Base-by-base conservation (phyloP, 352 stramenopile genomes). In the Phytophthora chlamydospora region DNA sequence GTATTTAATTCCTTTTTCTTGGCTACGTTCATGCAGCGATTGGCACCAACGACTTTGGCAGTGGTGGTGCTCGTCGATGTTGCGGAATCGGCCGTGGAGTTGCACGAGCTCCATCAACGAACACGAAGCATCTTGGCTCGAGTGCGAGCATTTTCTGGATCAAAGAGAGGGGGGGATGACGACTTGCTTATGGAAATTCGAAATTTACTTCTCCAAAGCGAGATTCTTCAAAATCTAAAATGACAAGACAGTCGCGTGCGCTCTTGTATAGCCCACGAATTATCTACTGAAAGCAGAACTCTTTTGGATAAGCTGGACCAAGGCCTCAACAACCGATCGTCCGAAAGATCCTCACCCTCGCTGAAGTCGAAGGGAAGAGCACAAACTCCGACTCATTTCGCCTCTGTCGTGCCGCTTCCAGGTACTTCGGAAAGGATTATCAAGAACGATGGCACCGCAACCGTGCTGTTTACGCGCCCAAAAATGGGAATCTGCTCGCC, bases 1-100 rank as follows among this genome's bases (percentile, higher is more conserved):
- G 7, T 52, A 16, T 41, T 52, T 19, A 17, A 41, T 13, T 36
- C 45, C 1, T 52, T 52, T 42, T 52, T 41, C 41, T 16, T 47
- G 19, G 21, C 41, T 47, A 47, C 41, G 9, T 47, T 47, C 6
- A 47, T 47, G 41, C 41, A 47, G 17, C 17, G 19, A 7, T 34
- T 47, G 24, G 17, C 17, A 6, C 16, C 45, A 16, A 52, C 16
- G 5, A 52, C 45, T 24, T 33, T 52, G 11, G 16, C 16, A 5
- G 45, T 24, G 10, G 45, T 52, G 8, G 41, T 52, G 16, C 0
- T 52, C 2, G n/a, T 41, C 3, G 41, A 47, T 10, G 21, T 47
- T n/a, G 41, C 41, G 8, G 45, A 52, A 5, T 40, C 45, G 1
- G 16, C 17, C 6, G 5, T 52, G 6, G 45, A 52, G 32, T 17